phyloP scores from a whole-genome alignment of 2,329 filamentous ascomycete species.

The Chrysosporium queenslandicum region DNA sequence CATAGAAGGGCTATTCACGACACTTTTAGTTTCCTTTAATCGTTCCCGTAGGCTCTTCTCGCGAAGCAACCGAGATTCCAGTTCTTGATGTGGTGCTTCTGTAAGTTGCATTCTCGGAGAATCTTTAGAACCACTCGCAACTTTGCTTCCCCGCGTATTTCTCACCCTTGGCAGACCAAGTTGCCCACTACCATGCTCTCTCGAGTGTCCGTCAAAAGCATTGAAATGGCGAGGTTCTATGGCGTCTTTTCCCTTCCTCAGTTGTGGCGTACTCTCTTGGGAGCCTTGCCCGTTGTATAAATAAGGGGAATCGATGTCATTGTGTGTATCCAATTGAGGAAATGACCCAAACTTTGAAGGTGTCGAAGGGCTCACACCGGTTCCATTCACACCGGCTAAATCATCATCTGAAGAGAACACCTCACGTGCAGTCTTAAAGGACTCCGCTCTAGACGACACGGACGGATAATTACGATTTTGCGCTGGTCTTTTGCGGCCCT shows the following conservation, averaged over 20 bases:
- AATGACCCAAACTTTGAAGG: constrained; percentile 18
- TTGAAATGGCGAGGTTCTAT: background rate
- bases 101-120: background rate
- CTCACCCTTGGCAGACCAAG: constrained; percentile 2
- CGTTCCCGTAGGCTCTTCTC: constrained; percentile 7
- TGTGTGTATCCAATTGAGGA: constrained; percentile 14
- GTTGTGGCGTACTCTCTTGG: background rate
- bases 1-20: constrained; percentile 27
- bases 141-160: constrained; percentile 9
- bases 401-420: constrained; percentile 54
- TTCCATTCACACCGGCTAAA: constrained; percentile 26
- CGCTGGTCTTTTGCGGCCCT: constrained; percentile 28
- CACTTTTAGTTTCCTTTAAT: background rate
- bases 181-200: background rate
- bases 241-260: background rate
- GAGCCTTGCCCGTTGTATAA: background rate
- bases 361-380: constrained; percentile 19
- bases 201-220: constrained; percentile 2
- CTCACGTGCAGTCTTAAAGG: constrained; percentile 63
- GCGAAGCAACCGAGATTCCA: background rate
- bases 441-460: constrained; percentile 53
- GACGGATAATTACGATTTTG: constrained; percentile 44
- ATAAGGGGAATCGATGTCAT: background rate
- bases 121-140: background rate
- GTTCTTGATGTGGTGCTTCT: background rate